A percentile compares a stretch with the other conserved stretches of the same genome.
phyloP scores from a whole-genome alignment of 2,329 filamentous ascomycete species.

The Aspergillus sp. region DNA sequence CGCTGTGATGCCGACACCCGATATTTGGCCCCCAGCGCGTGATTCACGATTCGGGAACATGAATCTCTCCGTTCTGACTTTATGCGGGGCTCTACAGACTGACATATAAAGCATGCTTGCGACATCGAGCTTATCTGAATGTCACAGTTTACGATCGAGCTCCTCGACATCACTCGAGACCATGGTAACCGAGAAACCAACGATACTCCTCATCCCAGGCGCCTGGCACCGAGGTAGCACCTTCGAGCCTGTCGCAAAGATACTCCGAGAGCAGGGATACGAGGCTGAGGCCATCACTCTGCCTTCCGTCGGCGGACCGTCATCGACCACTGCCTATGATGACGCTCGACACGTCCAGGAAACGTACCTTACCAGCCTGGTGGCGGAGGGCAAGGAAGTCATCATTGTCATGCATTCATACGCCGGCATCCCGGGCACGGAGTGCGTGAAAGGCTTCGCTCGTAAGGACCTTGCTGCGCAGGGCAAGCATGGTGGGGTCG shows the following conservation, averaged over 20 bases:
- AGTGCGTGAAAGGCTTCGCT: background rate
- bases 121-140: background rate
- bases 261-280: background rate
- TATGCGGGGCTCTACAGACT: background rate
- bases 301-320: background rate
- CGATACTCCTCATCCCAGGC: background rate
- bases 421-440: background rate
- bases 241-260: background rate
- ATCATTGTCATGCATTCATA: conserved; percentile 3
- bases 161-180: background rate
- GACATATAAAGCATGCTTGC: background rate
- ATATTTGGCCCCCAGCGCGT: background rate
- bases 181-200: background rate
- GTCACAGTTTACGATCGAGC: background rate
- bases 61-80: background rate
- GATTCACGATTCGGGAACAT: background rate
- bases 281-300: background rate
- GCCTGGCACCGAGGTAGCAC: background rate
- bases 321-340: background rate
- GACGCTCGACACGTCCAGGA: background rate
- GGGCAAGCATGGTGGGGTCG: background rate
- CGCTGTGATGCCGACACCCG: background rate
- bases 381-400: background rate
- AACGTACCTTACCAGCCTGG: background rate
- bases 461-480: background rate